Percentiles rank a stretch among this genome's conserved stretches.
phyloP scores from a whole-genome alignment of 2,329 filamentous ascomycete species.

The Fusarium penzigii region DNA sequence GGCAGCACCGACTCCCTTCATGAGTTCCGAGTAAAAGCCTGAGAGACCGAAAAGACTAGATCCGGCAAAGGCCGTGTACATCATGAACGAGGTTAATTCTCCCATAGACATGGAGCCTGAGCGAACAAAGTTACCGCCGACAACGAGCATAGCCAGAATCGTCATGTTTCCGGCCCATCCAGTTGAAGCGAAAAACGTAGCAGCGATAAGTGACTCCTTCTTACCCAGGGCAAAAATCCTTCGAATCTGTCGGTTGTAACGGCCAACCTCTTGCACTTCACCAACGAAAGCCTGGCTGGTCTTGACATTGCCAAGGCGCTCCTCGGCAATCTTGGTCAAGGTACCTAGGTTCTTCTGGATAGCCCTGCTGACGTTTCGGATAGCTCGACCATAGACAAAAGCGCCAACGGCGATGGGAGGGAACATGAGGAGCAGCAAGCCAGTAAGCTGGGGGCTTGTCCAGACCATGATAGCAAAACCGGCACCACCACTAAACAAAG shows the following conservation, averaged over 20 bases:
- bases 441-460: conserved; percentile 87
- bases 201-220: conserved; percentile 83
- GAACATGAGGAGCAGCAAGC: conserved; percentile 81
- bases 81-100: conserved; percentile 93
- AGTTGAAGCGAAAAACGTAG: conserved; percentile 84
- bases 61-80: conserved; percentile 89
- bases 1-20: conserved; percentile 98
- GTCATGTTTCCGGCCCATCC: conserved; percentile 97
- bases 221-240: conserved; percentile 90
- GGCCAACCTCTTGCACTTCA: conserved; percentile 83
- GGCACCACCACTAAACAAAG: conserved; percentile 84
- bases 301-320: conserved; percentile 93
- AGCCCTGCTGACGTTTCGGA: conserved; percentile 84
- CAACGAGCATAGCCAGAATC: conserved; percentile 84
- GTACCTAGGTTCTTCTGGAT: conserved; percentile 94
- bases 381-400: conserved; percentile 86
- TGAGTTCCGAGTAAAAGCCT: conserved; percentile 95
- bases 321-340: conserved; percentile 95
- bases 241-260: conserved; percentile 90
- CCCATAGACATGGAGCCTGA: conserved; percentile 84
- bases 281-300: conserved; percentile 96
- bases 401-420: conserved; percentile 89
- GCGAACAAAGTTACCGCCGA: conserved; percentile 88
- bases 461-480: conserved; percentile 95
- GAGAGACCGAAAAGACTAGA: conserved; percentile 92